These are phyloP conservation scores for Nelumbo lutea DNA, from an alignment of 164 flowering plant genomes.

Conservation along the genomic window DNA sequence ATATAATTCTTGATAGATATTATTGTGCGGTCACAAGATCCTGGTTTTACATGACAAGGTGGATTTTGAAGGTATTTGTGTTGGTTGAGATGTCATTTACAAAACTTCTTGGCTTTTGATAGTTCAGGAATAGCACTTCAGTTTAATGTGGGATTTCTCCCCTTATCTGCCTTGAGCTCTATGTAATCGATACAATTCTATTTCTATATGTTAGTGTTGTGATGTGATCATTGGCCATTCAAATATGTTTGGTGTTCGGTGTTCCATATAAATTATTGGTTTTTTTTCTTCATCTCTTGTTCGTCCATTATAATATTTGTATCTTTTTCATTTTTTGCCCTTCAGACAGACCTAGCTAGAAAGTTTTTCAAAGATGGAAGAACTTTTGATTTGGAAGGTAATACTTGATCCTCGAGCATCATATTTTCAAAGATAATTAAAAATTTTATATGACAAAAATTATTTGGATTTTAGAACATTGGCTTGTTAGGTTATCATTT, in stretches of 20 bases:
- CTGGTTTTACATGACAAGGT: neutral
- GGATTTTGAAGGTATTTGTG: neutral
- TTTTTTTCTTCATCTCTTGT: neutral
- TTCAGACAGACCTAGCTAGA: conserved; percentile 59
- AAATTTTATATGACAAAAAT: neutral
- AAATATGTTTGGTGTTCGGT: neutral
- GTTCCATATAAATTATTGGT: neutral
- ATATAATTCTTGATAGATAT: too few relatives aligned
- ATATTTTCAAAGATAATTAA: neutral
- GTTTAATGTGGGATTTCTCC: neutral
- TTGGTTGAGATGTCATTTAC: neutral
- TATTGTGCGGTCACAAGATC: neutral
- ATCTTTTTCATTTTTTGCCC: neutral
- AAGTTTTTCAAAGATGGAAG: conserved; percentile 87
- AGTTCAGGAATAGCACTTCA: neutral
- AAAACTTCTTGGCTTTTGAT: neutral
- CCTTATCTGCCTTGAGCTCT: neutral
- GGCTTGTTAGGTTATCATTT: neutral
- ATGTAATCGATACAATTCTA: neutral
- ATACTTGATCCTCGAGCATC: neutral
- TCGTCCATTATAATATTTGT: conserved; percentile 1
- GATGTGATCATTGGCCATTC: neutral
- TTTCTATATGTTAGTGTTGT: neutral
- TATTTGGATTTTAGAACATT: neutral
- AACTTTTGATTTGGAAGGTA: conserved; percentile 79